Evolutionary conservation across 768 basidiomycete genomes (phyloP).

Genomic region (Leucocoprinus leucothites): DNA sequence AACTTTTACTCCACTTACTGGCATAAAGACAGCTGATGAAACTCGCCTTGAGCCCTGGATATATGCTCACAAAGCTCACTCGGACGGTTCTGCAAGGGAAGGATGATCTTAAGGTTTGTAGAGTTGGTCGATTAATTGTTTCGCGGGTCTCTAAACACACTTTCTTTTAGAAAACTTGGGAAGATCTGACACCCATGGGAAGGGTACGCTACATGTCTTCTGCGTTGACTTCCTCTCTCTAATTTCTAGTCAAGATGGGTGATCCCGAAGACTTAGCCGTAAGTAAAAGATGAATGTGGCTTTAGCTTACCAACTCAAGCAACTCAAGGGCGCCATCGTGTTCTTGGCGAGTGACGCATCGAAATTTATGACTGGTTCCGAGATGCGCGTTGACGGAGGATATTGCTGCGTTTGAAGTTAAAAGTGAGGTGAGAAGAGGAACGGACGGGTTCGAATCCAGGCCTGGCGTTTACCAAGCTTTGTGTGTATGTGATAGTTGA

Average conservation of each 20-base stretch:
- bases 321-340: constrained; percentile 74
- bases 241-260: constrained; percentile 58
- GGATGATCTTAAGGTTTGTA: constrained; percentile 64
- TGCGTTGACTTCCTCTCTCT: constrained; percentile 1
- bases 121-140: background rate
- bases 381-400: constrained; percentile 85
- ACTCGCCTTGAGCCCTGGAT: constrained; percentile 66
- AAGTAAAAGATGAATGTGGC: constrained; percentile 19
- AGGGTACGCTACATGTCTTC: constrained; percentile 45
- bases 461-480: background rate
- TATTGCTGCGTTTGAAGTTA: constrained; percentile 64
- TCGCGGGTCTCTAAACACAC: constrained; percentile 7
- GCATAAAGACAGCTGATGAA: background rate
- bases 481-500: background rate
- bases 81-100: constrained; percentile 77
- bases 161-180: constrained; percentile 69
- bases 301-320: constrained; percentile 6
- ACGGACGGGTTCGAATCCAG: no score
- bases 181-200: constrained; percentile 81
- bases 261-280: constrained; percentile 90
- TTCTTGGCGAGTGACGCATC: constrained; percentile 90
- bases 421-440: background rate
- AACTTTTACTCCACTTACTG: background rate
- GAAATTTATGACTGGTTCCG: constrained; percentile 85
- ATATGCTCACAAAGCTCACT: constrained; percentile 91